Percentiles rank a stretch among this genome's conserved stretches.
These are phyloP conservation scores for Curvularia sp. DNA, from an alignment of 2,329 filamentous ascomycete species.

Conservation along the genomic window DNA sequence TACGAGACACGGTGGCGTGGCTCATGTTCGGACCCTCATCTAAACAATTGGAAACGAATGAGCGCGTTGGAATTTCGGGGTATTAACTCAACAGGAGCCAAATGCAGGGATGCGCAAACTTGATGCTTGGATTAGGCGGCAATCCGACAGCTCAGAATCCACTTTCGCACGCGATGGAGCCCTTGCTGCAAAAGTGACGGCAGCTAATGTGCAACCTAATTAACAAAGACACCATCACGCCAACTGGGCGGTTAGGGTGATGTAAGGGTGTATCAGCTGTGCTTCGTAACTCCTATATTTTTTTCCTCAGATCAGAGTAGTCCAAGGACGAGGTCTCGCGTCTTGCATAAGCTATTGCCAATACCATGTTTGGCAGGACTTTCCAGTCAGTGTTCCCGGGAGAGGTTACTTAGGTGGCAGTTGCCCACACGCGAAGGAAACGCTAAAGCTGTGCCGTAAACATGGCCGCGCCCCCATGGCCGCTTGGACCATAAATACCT, in stretches of 20 bases:
- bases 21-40: too few species aligned
- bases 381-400: neutral
- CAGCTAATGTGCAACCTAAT: too few species aligned
- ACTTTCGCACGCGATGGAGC: neutral
- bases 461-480: constrained; percentile 1
- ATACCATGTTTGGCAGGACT: neutral
- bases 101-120: constrained; percentile 7
- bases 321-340: neutral
- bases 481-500: neutral
- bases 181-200: neutral
- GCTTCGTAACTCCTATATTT: neutral
- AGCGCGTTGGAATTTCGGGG: constrained; percentile 1
- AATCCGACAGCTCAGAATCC: neutral
- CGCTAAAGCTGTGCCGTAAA: neutral
- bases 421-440: neutral
- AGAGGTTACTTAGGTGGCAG: neutral
- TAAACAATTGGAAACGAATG: neutral
- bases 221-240: neutral
- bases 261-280: neutral
- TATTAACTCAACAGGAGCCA: neutral
- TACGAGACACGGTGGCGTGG: neutral
- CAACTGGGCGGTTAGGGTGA: neutral
- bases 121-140: neutral
- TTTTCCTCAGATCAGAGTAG: neutral
- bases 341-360: neutral